Evolutionary conservation across 805 yeast genomes (phyloP).

Genomic region (Suhomyces emberorum): DNA sequence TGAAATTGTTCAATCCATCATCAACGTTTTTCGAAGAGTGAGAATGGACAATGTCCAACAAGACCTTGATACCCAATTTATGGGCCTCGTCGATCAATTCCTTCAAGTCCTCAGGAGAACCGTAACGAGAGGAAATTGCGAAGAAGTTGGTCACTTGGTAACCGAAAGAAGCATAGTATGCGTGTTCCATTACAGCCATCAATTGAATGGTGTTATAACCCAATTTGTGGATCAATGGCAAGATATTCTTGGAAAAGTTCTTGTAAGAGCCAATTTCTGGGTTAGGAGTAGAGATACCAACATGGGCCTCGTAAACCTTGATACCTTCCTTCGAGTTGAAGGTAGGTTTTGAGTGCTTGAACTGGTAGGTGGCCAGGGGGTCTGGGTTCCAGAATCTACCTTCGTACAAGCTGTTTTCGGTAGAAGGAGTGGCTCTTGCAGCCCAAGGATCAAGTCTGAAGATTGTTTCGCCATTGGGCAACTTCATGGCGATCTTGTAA

Average conservation of each 20-base stretch:
- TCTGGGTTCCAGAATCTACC: slow-evolving; percentile 92
- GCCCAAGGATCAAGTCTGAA: slow-evolving; percentile 92
- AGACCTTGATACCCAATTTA: slow-evolving; percentile 76
- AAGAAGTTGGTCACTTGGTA: slow-evolving; percentile 92
- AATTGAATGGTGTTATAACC: slow-evolving; percentile 93
- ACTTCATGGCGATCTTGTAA: slow-evolving; percentile 64
- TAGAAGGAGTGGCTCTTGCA: slow-evolving; percentile 71
- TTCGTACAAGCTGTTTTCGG: slow-evolving; percentile 59
- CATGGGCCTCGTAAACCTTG: slow-evolving; percentile 91
- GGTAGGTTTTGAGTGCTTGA: slow-evolving; percentile 63
- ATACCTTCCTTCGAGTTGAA: slow-evolving; percentile 41
- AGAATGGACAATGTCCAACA: slow-evolving; percentile 91
- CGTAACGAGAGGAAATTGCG: slow-evolving; percentile 86
- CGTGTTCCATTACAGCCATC: slow-evolving; percentile 99
- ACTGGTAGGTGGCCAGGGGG: slow-evolving; percentile 42
- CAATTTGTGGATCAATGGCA: slow-evolving; percentile 79
- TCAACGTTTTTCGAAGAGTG: slow-evolving; percentile 93
- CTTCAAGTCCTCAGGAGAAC: slow-evolving; percentile 92
- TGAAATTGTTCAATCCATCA: slow-evolving; percentile 90
- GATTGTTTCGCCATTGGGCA: slow-evolving; percentile 65
- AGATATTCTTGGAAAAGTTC: slow-evolving; percentile 74
- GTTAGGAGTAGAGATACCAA: slow-evolving; percentile 91
- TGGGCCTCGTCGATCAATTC: slow-evolving; percentile 91
- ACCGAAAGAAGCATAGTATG: slow-evolving; percentile 97
- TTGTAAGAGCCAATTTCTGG: slow-evolving; percentile 80